Conservation (phyloP, 179 eudicot genomes). For the Drosera spatulata region DNA sequence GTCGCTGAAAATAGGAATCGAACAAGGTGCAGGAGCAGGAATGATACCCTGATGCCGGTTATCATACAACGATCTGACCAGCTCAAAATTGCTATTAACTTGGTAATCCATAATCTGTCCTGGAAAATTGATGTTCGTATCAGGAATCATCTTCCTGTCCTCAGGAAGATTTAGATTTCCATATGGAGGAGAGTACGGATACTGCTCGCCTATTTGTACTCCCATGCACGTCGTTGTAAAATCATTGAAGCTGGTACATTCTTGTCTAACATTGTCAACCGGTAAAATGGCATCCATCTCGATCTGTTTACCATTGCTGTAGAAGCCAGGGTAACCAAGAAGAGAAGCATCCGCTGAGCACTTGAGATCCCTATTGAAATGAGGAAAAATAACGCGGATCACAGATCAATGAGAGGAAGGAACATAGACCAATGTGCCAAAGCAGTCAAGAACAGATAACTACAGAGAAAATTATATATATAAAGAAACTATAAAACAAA, state of each 20-base stretch:
- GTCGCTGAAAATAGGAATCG: conserved; percentile 42
- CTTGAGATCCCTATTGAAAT: not conserved
- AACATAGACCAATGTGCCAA: not conserved
- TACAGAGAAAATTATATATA: too few relatives aligned
- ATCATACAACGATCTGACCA: conserved; percentile 44
- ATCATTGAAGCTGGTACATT: conserved; percentile 30
- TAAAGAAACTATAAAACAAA: too few relatives aligned
- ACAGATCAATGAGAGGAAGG: not conserved
- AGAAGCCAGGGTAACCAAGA: conserved; percentile 2
- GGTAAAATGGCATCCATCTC: conserved; percentile 1
- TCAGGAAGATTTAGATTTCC: conserved; percentile 35
- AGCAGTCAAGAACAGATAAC: not conserved
- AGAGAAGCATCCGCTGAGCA: not conserved
- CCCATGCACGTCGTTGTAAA: conserved; percentile 38
- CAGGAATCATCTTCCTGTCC: conserved; percentile 33
- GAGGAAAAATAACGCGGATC: not conserved
- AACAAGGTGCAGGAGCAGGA: conserved; percentile 45
- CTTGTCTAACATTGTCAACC: not conserved
- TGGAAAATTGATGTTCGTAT: conserved; percentile 32
- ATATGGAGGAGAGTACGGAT: conserved; percentile 32
- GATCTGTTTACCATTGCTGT: not conserved
- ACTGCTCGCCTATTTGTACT: conserved; percentile 58
- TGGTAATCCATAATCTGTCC: conserved; percentile 45
- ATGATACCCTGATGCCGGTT: conserved; percentile 42
- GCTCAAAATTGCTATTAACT: conserved; percentile 37